Base-by-base conservation (phyloP, 2,329 filamentous ascomycete genomes). In the Hypoxylon sp. region DNA sequence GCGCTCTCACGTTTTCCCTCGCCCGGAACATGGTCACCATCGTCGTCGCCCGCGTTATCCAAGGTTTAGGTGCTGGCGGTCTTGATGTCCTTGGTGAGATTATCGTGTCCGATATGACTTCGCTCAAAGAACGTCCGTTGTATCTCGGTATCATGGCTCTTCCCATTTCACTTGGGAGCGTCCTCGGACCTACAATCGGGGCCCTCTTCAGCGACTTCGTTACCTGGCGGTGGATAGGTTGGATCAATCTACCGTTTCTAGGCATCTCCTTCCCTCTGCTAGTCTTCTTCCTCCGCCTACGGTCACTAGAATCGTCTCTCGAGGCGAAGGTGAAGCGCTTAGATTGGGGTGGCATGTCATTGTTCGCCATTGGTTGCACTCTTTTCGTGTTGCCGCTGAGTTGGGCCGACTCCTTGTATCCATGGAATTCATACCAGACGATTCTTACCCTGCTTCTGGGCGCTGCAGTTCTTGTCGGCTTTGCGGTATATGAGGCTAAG, bases 91-190 rank as follows among this genome's bases (percentile, higher is more conserved):
- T 79, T 1, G 70, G 62, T 51, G 76, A 79, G 52, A 68, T 80
- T 47, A 75, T 80, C 50, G 63, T 80, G 17, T 68, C 74, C 48
- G 79, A 81, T 52, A 78, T 81, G 51, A 80, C 77, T 2, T 77
- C 73, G 0, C 60, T 80, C 8, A 68, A 75, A 32, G 77, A 80
- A 42, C 71, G 78, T 10, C 69, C 78, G 2, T 35, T 75, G 1
- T 80, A 72, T 21, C 48, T 77, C 6, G 75, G 74, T 0, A 60
- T 78, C 24, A 55, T 78, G 48, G 65, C 73, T 13, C 27, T 76
- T 3, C 74, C 77, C 0, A 75, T 75, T n/a, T 73, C 77, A 1
- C 11, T 74, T 2, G 78, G 77, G 1, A 72, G 62, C 17, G 73
- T 78, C 29, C 27, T 75, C 6, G 78, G 78, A 0, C 79, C 78